Conservation (phyloP, 768 basidiomycete species). For the Ephemerocybe angulata region DNA sequence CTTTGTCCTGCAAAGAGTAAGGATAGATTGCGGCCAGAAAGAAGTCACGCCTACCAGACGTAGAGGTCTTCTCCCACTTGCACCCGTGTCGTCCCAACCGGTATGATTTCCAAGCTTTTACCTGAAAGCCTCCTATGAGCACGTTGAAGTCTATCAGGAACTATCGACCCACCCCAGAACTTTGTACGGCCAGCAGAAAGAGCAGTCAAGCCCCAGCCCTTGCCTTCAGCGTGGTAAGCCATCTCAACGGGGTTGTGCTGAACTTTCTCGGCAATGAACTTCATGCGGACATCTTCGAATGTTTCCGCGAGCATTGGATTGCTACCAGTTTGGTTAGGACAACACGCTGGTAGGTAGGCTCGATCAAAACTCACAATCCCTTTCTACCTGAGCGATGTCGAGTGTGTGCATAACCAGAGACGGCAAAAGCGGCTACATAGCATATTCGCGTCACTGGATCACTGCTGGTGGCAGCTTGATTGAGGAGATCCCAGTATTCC, state of each 20-base stretch:
- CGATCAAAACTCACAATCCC: constrained; percentile 65
- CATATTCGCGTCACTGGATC: constrained; percentile 69
- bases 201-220: constrained; percentile 69
- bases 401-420: constrained; percentile 81
- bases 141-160: constrained; percentile 8
- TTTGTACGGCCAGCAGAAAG: constrained; percentile 84
- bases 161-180: constrained; percentile 73
- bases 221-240: constrained; percentile 81
- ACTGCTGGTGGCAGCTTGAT: constrained; percentile 52
- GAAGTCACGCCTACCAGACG: constrained; percentile 57
- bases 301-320: constrained; percentile 89
- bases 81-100: constrained; percentile 66
- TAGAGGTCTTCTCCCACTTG: constrained; percentile 65
- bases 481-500: constrained; percentile 71
- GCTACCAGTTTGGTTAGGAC: constrained; percentile 32
- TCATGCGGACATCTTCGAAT: constrained; percentile 78
- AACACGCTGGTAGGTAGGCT: neutral
- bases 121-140: constrained; percentile 42
- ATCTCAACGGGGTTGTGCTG: constrained; percentile 80
- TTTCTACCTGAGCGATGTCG: constrained; percentile 78
- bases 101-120: constrained; percentile 87
- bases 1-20: constrained; percentile 60
- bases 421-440: constrained; percentile 79
- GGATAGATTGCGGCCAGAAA: neutral
- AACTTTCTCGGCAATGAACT: constrained; percentile 85